Evolutionary conservation across 2,329 filamentous ascomycete species (phyloP).

Genomic region (Calonectria montana): DNA sequence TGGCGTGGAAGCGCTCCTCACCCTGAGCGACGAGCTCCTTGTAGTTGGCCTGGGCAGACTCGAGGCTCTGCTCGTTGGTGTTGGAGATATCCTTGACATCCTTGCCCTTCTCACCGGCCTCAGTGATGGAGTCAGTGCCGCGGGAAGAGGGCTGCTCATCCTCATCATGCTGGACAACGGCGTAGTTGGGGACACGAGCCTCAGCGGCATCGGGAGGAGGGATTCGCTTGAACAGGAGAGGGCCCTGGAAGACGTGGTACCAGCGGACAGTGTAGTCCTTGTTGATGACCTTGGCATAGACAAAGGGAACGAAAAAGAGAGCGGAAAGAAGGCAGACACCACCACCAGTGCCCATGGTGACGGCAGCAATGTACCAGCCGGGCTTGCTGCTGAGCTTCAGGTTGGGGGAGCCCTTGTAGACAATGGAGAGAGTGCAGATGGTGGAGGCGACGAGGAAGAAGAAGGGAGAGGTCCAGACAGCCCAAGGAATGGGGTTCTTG

Average conservation of each 20-base stretch:
- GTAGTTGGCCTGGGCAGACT: conserved; percentile 64
- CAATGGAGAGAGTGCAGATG: conserved; percentile 80
- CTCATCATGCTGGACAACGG: conserved; percentile 75
- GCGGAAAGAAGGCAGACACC: conserved; percentile 70
- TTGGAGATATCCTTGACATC: conserved; percentile 39
- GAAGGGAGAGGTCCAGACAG: conserved; percentile 78
- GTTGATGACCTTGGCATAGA: conserved; percentile 75
- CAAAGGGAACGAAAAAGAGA: conserved; percentile 79
- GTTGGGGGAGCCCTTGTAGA: conserved; percentile 81
- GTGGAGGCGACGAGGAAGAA: conserved; percentile 83
- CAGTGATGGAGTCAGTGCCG: conserved; percentile 31
- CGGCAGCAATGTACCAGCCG: conserved; percentile 72
- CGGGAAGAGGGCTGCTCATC: conserved; percentile 55
- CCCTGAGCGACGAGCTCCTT: conserved; percentile 69
- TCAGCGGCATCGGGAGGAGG: conserved; percentile 61
- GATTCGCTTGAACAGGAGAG: conserved; percentile 71
- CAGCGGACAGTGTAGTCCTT: conserved; percentile 73
- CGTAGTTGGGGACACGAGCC: conserved; percentile 77
- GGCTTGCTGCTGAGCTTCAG: conserved; percentile 61
- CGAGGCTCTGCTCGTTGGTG: conserved; percentile 55
- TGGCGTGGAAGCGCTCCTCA: conserved; percentile 68
- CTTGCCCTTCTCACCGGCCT: conserved; percentile 54
- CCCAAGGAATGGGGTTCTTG: conserved; percentile 77
- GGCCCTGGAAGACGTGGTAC: conserved; percentile 72
- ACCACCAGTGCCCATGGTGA: conserved; percentile 72